Conservation (phyloP, 352 stramenopile genomes). For the Thraustochytrium sp. region DNA sequence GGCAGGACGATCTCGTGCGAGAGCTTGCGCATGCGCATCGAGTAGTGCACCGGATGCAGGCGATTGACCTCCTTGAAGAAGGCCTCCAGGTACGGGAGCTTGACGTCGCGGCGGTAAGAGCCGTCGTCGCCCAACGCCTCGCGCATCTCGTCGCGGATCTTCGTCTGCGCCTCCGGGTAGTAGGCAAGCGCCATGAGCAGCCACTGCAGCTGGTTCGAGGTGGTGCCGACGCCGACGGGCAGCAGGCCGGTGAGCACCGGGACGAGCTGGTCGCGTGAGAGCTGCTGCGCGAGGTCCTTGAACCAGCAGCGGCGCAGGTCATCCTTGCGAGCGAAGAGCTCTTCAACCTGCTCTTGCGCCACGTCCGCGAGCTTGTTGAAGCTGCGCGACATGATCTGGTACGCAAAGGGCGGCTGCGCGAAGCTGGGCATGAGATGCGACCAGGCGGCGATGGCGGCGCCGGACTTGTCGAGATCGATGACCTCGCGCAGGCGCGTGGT, state of each 20-base stretch:
- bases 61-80: background rate
- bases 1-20: background rate
- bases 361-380: background rate
- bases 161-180: background rate
- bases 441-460: background rate
- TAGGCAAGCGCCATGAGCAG: background rate
- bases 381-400: background rate
- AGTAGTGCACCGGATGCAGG: background rate
- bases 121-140: background rate
- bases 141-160: background rate
- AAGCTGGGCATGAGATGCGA: background rate
- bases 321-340: background rate
- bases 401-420: background rate
- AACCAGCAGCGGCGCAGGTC: background rate
- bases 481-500: background rate
- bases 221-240: background rate
- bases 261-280: background rate
- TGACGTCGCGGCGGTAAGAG: background rate
- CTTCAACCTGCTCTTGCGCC: background rate
- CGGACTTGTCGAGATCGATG: background rate
- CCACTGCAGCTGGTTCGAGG: background rate
- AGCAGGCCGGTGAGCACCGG: background rate
- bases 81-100: background rate
- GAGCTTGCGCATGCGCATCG: background rate
- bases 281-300: background rate